Conservation (phyloP, 352 stramenopile species). For the Lagenidium giganteum region DNA sequence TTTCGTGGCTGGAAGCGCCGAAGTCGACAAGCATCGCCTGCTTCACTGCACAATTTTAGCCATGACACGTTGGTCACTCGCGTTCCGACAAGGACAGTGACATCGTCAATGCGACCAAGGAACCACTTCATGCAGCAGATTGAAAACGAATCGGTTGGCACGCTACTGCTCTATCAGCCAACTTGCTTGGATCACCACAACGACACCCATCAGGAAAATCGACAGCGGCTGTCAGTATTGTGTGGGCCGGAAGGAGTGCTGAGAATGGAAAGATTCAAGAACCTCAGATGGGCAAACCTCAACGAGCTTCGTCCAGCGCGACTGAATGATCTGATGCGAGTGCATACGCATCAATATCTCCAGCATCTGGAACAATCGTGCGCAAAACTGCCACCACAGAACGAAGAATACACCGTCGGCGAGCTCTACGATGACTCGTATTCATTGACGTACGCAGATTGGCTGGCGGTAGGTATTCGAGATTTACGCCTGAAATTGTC, state of each 20-base stretch:
- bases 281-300: conserved; percentile 58
- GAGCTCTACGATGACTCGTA: conserved; percentile 27
- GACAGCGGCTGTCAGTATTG: conserved; percentile 42
- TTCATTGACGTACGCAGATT: conserved; percentile 35
- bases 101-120: too few species aligned
- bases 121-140: too few species aligned
- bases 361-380: conserved; percentile 45
- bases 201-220: conserved; percentile 67
- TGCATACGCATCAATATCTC: conserved; percentile 64
- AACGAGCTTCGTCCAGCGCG: conserved; percentile 41
- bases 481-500: not conserved
- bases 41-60: too few species aligned
- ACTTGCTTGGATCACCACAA: conserved; percentile 74
- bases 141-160: too few species aligned
- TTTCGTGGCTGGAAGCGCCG: too few species aligned
- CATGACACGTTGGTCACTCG: too few species aligned
- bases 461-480: conserved; percentile 29
- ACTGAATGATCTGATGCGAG: conserved; percentile 51
- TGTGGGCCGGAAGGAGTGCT: conserved; percentile 61
- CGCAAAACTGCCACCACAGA: conserved; percentile 34
- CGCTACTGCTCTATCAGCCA: conserved; percentile 60
- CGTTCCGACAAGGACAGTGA: too few species aligned
- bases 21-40: too few species aligned
- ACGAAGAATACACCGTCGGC: conserved; percentile 36
- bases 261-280: conserved; percentile 50